These are phyloP conservation scores for Herpotrichia juniperi DNA, from an alignment of 2,329 filamentous ascomycete genomes.

Conservation along the genomic window DNA sequence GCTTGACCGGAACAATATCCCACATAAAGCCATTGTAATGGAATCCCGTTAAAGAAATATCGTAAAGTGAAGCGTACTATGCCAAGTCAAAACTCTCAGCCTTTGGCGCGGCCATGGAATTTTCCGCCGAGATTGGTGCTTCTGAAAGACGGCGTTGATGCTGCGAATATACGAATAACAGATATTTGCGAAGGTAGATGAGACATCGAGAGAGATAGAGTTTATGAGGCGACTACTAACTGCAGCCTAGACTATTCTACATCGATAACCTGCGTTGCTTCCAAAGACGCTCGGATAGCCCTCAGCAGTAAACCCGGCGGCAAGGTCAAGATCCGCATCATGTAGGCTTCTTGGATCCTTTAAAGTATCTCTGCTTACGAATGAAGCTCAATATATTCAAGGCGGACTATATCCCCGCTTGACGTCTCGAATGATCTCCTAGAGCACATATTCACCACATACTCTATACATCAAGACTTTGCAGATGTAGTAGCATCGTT, in stretches of 20 bases:
- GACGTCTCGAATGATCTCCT: not conserved
- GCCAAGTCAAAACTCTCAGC: not conserved
- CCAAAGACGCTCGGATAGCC: not conserved
- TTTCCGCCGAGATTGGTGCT: not conserved
- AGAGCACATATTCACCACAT: not conserved
- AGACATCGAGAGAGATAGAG: not conserved
- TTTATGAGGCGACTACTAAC: not conserved
- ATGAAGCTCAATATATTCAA: not conserved
- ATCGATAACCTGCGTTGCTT: not conserved
- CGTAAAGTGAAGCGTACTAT: slow-evolving; percentile 1
- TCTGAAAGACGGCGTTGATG: not conserved
- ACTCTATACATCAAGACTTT: not conserved
- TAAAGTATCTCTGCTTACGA: too few species aligned
- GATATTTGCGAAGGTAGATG: not conserved
- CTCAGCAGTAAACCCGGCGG: not conserved
- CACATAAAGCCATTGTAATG: too few species aligned
- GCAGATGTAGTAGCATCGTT: not conserved
- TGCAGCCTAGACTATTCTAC: not conserved
- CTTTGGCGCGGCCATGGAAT: not conserved
- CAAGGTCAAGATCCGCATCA: not conserved
- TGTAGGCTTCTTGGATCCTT: too few species aligned
- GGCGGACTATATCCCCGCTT: not conserved
- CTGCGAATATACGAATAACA: not conserved
- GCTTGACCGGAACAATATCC: not conserved
- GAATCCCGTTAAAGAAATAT: too few species aligned